Evolutionary conservation across 768 basidiomycete genomes (phyloP).

Genomic region (Imleria badia): DNA sequence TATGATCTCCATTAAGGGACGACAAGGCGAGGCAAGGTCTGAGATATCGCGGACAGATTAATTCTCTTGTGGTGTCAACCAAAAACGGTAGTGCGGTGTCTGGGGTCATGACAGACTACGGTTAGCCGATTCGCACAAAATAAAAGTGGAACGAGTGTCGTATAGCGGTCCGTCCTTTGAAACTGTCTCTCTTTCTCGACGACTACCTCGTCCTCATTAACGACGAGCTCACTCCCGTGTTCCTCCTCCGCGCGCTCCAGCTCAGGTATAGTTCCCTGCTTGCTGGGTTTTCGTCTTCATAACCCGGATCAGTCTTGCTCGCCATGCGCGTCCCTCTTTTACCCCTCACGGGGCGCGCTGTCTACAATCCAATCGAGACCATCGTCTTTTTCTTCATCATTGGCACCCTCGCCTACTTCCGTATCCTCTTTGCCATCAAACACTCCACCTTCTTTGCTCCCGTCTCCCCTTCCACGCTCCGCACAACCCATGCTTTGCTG

Average conservation of each 20-base stretch:
- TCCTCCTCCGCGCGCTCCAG: background rate
- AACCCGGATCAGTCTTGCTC: background rate
- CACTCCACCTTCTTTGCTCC: conserved; percentile 79
- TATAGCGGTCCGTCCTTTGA: background rate
- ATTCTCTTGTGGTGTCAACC: background rate
- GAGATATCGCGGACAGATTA: background rate
- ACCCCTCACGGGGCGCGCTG: conserved; percentile 70
- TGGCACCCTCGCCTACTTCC: conserved; percentile 93
- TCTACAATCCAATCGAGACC: conserved; percentile 80
- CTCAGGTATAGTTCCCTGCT: background rate
- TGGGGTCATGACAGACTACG: conserved; percentile 19
- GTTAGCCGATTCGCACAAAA: conserved; percentile 25
- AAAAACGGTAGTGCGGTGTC: conserved; percentile 17
- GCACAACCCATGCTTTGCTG: conserved; percentile 56
- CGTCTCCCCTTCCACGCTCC: conserved; percentile 44
- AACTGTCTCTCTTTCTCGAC: background rate
- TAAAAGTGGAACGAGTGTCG: conserved; percentile 31
- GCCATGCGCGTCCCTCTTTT: conserved; percentile 61
- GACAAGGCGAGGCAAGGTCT: background rate
- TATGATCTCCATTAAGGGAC: background rate
- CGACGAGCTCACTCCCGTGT: background rate
- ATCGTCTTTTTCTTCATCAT: conserved; percentile 88
- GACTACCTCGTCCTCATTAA: background rate
- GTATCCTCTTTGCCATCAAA: conserved; percentile 87
- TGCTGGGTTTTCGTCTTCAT: background rate